Base-by-base conservation (phyloP, 2,329 filamentous ascomycete genomes). In the Paracamarosporium sp. region DNA sequence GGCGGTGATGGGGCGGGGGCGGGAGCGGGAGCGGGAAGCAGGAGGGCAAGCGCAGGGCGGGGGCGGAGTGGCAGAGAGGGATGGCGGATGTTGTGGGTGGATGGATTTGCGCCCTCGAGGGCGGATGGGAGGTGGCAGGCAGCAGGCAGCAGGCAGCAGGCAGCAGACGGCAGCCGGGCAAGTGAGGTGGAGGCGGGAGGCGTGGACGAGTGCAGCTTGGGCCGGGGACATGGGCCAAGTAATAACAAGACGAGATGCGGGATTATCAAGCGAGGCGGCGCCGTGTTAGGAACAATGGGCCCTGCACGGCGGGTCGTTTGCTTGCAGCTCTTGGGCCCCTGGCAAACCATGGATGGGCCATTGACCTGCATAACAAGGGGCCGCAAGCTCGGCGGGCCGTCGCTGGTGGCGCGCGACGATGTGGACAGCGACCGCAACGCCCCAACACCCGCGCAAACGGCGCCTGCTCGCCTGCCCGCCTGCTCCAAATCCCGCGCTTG, bases 211-310 rank as follows among this genome's bases (percentile, higher is more conserved):
- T 36, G 41, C 36, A 53, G 28, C 38, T 35, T 56, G 61, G 61
- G 59, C 41, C 35, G 60, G 55, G 55, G 64, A 58, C 56, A 40
- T 40, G 53, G 47, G 59, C 43, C 60, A 62, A 68, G 68, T 45
- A 69, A 67, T 63, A 61, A 56, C 50, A 65, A 70, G 53, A 61
- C 63, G 63, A 57, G 56, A 60, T 63, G 70, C 68, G 61, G 62
- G 62, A 67, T 61, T 59, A 67, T 53, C 54, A 64, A 61, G 65
- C 69, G 68, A 60, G 58, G 56, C 55, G 56, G 56, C 55, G 17
- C 27, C 24, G 47, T 55, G 47, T 27, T 27, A 30, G 47, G 54
- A 59, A 53, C 47, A 61, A 63, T 53, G 58, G 57, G 48, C 44
- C 54, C 43, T 44, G 44, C 27, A 31, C 15, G 28, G 40, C 35